These are phyloP conservation scores for Hibiscus trionum DNA, from an alignment of 345 rosid genomes.

Conservation along the genomic window DNA sequence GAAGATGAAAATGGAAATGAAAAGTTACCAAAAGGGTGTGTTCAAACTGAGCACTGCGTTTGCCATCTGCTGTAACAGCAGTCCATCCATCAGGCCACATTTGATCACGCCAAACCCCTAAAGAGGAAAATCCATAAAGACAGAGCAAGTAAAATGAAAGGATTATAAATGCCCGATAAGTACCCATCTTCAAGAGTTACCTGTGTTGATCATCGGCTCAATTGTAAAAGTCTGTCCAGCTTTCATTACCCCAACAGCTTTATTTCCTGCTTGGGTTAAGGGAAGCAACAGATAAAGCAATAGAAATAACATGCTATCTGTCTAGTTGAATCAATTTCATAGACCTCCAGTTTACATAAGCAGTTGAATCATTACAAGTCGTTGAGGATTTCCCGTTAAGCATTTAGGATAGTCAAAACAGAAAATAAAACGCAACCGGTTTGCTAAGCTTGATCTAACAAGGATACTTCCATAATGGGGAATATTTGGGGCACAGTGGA, in stretches of 20 bases:
- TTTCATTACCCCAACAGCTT: conserved; percentile 94
- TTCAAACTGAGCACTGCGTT: conserved; percentile 96
- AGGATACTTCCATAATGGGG: conserved; percentile 93
- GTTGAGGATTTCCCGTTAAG: neutral
- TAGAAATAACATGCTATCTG: neutral
- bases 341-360: neutral
- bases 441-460: conserved; percentile 7
- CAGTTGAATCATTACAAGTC: neutral
- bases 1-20: neutral
- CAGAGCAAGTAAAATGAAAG: neutral
- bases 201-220: conserved; percentile 97
- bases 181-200: conserved; percentile 23
- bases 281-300: conserved; percentile 12
- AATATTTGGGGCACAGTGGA: conserved; percentile 94
- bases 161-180: neutral
- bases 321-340: neutral
- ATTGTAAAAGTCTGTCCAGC: conserved; percentile 94
- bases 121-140: neutral
- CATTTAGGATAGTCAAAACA: neutral
- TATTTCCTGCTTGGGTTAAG: conserved; percentile 67
- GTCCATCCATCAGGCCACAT: conserved; percentile 99
- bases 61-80: conserved; percentile 86
- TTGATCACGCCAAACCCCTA: conserved; percentile 81
- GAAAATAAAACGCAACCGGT: neutral
- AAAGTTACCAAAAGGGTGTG: conserved; percentile 76